Evolutionary conservation across 352 stramenopile genomes (phyloP).

Genomic region (Paralagenidium karlingii): DNA sequence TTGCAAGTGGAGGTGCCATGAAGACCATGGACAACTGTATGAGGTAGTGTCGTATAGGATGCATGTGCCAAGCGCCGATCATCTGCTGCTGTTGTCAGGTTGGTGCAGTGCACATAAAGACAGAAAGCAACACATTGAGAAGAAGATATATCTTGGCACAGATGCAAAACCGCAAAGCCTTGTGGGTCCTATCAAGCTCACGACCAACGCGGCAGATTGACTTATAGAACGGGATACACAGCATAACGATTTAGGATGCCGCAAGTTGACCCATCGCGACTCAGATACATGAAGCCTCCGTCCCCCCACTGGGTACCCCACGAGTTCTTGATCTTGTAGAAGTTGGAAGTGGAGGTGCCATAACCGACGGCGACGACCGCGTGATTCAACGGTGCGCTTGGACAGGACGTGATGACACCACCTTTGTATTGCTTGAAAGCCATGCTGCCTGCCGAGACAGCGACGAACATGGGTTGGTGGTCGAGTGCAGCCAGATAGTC

Average conservation of each 20-base stretch:
- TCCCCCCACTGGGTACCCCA: conserved; percentile 13
- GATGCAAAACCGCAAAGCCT: no score
- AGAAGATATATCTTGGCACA: no score
- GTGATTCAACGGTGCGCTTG: conserved; percentile 8
- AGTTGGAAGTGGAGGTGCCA: not conserved
- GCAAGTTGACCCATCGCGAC: conserved; percentile 1
- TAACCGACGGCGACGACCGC: conserved; percentile 13
- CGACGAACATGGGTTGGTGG: conserved; percentile 1
- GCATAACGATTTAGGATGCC: conserved; percentile 5
- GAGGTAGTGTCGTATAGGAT: no score
- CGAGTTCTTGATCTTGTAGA: conserved; percentile 14
- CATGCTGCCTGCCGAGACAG: conserved; percentile 5
- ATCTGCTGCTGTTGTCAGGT: no score
- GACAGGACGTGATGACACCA: conserved; percentile 2
- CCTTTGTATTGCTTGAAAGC: conserved; percentile 9
- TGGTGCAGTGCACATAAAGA: no score
- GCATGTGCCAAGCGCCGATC: no score
- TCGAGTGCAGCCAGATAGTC: not conserved
- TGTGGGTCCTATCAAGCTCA: no score
- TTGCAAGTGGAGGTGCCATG: not conserved
- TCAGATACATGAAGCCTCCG: conserved; percentile 12
- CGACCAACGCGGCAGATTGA: no score
- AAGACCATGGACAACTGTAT: conserved; percentile 11
- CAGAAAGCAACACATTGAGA: no score
- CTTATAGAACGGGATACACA: no score